Conservation (phyloP, 2,329 filamentous ascomycete genomes). For the Apiospora rasikravindrae region DNA sequence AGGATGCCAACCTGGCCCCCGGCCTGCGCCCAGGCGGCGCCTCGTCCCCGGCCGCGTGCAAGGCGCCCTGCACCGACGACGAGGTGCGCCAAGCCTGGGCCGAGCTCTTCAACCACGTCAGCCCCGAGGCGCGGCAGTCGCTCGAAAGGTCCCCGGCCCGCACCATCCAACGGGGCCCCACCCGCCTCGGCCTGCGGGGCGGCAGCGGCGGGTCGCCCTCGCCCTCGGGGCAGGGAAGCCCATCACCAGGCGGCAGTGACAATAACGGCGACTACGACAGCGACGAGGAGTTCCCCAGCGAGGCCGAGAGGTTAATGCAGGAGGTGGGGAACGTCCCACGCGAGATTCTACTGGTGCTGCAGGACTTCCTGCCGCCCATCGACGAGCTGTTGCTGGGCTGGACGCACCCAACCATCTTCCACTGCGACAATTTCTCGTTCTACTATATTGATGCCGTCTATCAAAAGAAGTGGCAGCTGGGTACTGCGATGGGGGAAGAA, state of each 20-base stretch:
- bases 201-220: background rate
- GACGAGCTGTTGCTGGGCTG: background rate
- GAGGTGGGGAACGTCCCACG: background rate
- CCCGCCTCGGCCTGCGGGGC: background rate
- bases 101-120: background rate
- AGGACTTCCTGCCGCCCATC: background rate
- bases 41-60: background rate
- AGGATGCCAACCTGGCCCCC: no score
- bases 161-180: background rate
- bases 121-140: background rate
- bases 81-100: background rate
- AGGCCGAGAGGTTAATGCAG: accelerated
- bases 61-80: background rate
- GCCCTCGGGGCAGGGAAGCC: background rate
- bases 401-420: background rate
- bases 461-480: background rate
- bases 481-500: background rate
- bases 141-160: background rate
- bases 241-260: background rate
- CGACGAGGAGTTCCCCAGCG: background rate
- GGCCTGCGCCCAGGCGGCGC: no score
- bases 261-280: background rate
- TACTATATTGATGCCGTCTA: background rate
- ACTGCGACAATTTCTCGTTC: background rate
- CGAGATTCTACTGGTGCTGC: background rate